phyloP scores from a whole-genome alignment of 805 yeast species.

The Yamadazyma paraphyllophila region DNA sequence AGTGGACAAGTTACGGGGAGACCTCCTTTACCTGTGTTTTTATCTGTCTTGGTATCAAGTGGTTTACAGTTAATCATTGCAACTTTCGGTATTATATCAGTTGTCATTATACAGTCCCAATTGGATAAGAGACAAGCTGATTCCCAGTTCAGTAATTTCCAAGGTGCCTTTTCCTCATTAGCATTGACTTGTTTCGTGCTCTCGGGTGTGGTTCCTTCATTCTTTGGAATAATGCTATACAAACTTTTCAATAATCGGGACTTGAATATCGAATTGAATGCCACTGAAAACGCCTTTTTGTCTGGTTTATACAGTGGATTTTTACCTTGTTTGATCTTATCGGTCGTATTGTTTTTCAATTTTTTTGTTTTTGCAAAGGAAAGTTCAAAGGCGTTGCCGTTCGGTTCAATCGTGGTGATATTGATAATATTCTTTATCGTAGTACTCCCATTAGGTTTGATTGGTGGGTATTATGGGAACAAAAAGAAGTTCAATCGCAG shows the following conservation, averaged over 20 bases:
- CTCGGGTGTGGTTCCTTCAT: constrained; percentile 77
- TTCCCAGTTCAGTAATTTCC: constrained; percentile 59
- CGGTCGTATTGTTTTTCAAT: constrained; percentile 56
- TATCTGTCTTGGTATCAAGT: constrained; percentile 62
- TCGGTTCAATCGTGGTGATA: constrained; percentile 65
- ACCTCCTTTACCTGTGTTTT: constrained; percentile 47
- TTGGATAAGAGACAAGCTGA: constrained; percentile 20
- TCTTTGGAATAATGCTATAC: constrained; percentile 61
- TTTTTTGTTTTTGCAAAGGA: constrained; percentile 72
- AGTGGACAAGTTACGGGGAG: constrained; percentile 51
- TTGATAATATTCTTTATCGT: constrained; percentile 58
- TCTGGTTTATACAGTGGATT: constrained; percentile 34
- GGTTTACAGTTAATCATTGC: constrained; percentile 75
- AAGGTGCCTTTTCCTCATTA: constrained; percentile 60
- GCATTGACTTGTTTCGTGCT: constrained; percentile 58
- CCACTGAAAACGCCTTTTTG: constrained; percentile 15
- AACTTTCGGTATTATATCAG: constrained; percentile 55
- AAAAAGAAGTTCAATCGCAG: constrained; percentile 21
- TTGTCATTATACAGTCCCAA: constrained; percentile 43
- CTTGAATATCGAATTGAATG: constrained; percentile 23
- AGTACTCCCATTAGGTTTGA: constrained; percentile 71
- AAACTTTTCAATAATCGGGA: constrained; percentile 49
- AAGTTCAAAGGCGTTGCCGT: constrained; percentile 74
- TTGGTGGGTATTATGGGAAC: constrained; percentile 66
- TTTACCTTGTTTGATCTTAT: constrained; percentile 48